Evolutionary conservation across 768 basidiomycete species (phyloP).

Genomic region (Phanerochaete sordida): DNA sequence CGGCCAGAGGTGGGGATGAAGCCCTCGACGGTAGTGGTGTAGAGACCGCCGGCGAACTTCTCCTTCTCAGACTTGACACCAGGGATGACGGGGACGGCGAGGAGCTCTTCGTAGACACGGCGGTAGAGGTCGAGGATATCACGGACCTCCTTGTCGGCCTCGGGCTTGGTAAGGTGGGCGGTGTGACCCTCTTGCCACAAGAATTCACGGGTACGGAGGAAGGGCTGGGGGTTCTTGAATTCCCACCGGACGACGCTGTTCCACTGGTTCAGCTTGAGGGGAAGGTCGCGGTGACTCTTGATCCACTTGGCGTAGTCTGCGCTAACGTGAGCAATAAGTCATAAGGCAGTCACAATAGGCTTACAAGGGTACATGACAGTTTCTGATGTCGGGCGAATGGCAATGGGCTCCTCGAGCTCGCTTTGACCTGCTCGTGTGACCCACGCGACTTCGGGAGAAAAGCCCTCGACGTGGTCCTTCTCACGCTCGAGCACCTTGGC

Average conservation of each 20-base stretch:
- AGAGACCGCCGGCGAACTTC: conserved; percentile 96
- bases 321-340: neutral
- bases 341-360: conserved; percentile 23
- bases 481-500: conserved; percentile 90
- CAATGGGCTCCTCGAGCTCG: conserved; percentile 95
- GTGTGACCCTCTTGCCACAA: conserved; percentile 99
- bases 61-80: conserved; percentile 99
- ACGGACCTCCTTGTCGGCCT: conserved; percentile 89
- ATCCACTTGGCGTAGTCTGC: conserved; percentile 99
- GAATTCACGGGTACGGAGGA: conserved; percentile 98
- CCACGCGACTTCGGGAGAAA: conserved; percentile 99
- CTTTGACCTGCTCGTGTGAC: conserved; percentile 95
- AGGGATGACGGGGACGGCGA: conserved; percentile 95
- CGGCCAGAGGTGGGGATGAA: conserved; percentile 97
- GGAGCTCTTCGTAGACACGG: conserved; percentile 92
- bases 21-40: conserved; percentile 97
- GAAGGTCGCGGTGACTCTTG: conserved; percentile 93
- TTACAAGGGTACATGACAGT: conserved; percentile 99
- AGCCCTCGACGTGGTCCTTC: conserved; percentile 98
- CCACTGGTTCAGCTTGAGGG: conserved; percentile 97
- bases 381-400: conserved; percentile 97
- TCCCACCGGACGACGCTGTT: conserved; percentile 99
- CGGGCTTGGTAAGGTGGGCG: conserved; percentile 81
- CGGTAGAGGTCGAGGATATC: conserved; percentile 96
- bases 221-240: conserved; percentile 99